Percentiles rank a stretch among this genome's conserved stretches.
Evolutionary conservation across 2,329 filamentous ascomycete species (phyloP).

Genomic region (Xylariales sp.): DNA sequence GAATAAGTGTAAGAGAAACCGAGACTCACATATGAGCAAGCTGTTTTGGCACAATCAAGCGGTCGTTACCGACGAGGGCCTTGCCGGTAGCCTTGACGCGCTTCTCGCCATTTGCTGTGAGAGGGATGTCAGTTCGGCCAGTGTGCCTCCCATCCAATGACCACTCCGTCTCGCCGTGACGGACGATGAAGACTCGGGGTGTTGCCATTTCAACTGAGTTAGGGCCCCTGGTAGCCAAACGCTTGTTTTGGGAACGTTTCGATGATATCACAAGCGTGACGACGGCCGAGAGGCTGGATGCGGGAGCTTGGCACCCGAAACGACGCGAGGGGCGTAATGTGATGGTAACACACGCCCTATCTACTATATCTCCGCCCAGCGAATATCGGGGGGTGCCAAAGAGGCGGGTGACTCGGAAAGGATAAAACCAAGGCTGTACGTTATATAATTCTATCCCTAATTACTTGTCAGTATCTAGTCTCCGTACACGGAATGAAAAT

Average conservation of each 20-base stretch:
- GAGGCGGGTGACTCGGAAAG: no score
- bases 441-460: not conserved
- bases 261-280: not conserved
- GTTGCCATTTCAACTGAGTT: conserved; percentile 54
- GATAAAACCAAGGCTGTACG: no score
- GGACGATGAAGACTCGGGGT: conserved; percentile 82
- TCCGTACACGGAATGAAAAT: not conserved
- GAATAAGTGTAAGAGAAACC: not conserved
- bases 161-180: conserved; percentile 97
- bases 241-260: not conserved
- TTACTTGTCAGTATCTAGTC: not conserved
- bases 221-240: no score
- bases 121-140: conserved; percentile 83
- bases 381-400: no score
- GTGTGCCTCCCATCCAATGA: conserved; percentile 88
- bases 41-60: conserved; percentile 84
- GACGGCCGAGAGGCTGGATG: not conserved
- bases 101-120: conserved; percentile 84
- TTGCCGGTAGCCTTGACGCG: conserved; percentile 80
- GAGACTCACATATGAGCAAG: conserved; percentile 80
- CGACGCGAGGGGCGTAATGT: no score
- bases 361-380: not conserved
- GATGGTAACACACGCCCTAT: not conserved
- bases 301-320: conserved; percentile 22
- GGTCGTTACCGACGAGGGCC: conserved; percentile 84